A percentile compares a stretch with the other conserved stretches of the same genome.
These are phyloP conservation scores for Xylariaceae sp. DNA, from an alignment of 2,329 filamentous ascomycete species.

Conservation along the genomic window DNA sequence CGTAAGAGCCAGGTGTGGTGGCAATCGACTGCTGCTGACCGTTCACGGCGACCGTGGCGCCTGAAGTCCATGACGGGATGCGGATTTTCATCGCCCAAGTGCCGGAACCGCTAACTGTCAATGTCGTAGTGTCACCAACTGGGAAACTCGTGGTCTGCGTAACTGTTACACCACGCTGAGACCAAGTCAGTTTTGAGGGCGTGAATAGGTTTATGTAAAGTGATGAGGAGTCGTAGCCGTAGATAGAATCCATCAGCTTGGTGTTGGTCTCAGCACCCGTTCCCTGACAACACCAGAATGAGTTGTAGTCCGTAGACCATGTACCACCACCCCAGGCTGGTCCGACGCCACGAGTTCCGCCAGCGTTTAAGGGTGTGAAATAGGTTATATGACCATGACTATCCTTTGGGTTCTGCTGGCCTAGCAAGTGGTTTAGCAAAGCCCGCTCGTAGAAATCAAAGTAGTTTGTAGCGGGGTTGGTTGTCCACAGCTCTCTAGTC, in stretches of 20 bases:
- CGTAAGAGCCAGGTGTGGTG: slow-evolving; percentile 48
- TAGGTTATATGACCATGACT: slow-evolving; percentile 59
- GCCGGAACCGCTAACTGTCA: slow-evolving; percentile 47
- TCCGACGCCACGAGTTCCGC: slow-evolving; percentile 55
- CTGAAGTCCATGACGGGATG: slow-evolving; percentile 54
- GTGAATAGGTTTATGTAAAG: slow-evolving; percentile 59
- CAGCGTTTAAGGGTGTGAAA: slow-evolving; percentile 57
- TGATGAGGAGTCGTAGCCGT: slow-evolving; percentile 50
- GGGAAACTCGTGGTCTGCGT: slow-evolving; percentile 54
- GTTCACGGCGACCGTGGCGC: slow-evolving; percentile 51
- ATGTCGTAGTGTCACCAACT: slow-evolving; percentile 46
- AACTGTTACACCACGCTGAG: slow-evolving; percentile 47
- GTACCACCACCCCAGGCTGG: slow-evolving; percentile 61
- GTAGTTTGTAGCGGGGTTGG: slow-evolving; percentile 52
- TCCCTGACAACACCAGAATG: slow-evolving; percentile 43
- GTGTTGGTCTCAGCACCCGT: slow-evolving; percentile 61
- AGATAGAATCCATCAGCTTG: slow-evolving; percentile 60
- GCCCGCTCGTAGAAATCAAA: slow-evolving; percentile 62
- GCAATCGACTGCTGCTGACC: slow-evolving; percentile 41
- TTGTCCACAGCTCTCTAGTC: slow-evolving; percentile 57
- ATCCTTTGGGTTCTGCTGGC: slow-evolving; percentile 53
- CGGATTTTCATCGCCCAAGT: slow-evolving; percentile 48
- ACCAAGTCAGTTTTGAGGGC: slow-evolving; percentile 54
- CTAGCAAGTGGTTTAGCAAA: slow-evolving; percentile 58
- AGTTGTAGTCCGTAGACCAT: slow-evolving; percentile 52